A percentile compares a stretch with the other conserved stretches of the same genome.
phyloP scores from a whole-genome alignment of 23 red algal species.

The Gracilaria caudata region DNA sequence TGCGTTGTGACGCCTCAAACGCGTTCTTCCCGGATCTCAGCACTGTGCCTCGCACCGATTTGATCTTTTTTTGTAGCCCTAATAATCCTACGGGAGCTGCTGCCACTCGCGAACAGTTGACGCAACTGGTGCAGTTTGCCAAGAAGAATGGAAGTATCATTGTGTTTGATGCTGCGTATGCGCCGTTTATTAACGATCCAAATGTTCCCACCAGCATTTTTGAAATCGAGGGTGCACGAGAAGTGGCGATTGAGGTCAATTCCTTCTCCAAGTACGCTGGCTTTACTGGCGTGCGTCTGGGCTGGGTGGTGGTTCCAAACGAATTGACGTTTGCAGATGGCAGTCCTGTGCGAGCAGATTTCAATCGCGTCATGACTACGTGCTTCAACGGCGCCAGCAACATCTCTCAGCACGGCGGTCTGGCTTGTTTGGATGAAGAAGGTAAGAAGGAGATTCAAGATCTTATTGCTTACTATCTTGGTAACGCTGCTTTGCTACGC shows the following conservation, averaged over 20 bases:
- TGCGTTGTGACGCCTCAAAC: constrained; percentile 93
- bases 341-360: constrained; percentile 89
- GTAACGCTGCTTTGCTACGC: constrained; percentile 81
- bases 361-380: constrained; percentile 92
- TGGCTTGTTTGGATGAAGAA: constrained; percentile 86
- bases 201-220: constrained; percentile 88
- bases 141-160: constrained; percentile 95
- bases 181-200: constrained; percentile 88
- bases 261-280: constrained; percentile 98
- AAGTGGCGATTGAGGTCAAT: constrained; percentile 93
- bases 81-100: constrained; percentile 99
- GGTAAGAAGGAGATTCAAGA: constrained; percentile 81
- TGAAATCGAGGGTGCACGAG: constrained; percentile 88
- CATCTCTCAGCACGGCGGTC: constrained; percentile 91
- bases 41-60: constrained; percentile 78
- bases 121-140: constrained; percentile 87
- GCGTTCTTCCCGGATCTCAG: constrained; percentile 95
- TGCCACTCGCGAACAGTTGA: constrained; percentile 83
- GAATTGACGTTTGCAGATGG: constrained; percentile 91
- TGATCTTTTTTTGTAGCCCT: constrained; percentile 99
- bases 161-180: constrained; percentile 98
- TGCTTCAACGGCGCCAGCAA: constrained; percentile 98
- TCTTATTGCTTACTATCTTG: constrained; percentile 91
- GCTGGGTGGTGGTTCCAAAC: constrained; percentile 94
- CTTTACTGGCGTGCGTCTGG: constrained; percentile 98